Evolutionary conservation across 148 eudicot species (phyloP).

Genomic region (Camellia lanceoleosa): DNA sequence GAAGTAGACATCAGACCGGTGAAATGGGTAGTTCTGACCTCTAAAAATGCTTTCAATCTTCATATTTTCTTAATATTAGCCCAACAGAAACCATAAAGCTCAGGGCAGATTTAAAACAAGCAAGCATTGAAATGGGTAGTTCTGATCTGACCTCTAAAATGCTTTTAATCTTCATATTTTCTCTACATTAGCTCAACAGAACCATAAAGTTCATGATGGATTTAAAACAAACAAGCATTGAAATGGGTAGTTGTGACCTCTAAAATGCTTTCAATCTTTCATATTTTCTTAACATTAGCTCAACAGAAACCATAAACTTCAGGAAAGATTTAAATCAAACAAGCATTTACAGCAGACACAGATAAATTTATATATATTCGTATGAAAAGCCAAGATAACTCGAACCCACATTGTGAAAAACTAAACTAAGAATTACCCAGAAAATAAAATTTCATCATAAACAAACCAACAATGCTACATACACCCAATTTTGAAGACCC

Average conservation of each 20-base stretch:
- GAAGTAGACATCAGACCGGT: too few relatives aligned
- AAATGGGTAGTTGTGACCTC: neutral
- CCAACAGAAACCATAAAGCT: neutral
- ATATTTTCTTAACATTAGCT: neutral
- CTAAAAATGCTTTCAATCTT: neutral
- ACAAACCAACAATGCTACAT: too few relatives aligned
- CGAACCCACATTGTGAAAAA: neutral
- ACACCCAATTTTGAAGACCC: too few relatives aligned
- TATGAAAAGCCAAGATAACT: neutral
- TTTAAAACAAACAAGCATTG: neutral
- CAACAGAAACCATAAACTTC: neutral
- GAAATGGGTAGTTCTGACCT: neutral
- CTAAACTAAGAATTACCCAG: neutral
- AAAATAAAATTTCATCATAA: neutral
- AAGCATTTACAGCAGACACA: neutral
- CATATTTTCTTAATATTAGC: neutral
- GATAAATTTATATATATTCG: neutral
- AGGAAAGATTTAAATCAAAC: neutral
- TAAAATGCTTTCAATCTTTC: neutral
- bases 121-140: neutral
- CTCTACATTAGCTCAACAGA: neutral
- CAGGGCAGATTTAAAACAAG: neutral
- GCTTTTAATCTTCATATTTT: neutral
- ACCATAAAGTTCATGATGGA: neutral
- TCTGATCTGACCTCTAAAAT: neutral